Base-by-base conservation (phyloP, 108 stramenopile genomes). In the Cyclotella atomus region DNA sequence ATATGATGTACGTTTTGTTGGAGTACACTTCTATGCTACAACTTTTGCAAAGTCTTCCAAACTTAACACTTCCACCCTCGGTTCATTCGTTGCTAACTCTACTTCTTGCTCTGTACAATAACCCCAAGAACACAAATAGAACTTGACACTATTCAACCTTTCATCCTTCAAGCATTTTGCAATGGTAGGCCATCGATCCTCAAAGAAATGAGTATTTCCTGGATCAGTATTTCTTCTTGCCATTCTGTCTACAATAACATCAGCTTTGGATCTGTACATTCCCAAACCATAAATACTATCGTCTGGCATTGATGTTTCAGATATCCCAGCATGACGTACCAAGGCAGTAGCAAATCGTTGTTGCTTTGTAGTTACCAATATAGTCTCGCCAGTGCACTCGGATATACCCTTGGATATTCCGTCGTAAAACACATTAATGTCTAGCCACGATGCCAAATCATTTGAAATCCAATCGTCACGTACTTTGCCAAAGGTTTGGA, bases 71-170 rank as follows among this genome's bases (percentile, higher is more conserved):
- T 73, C 33, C 20, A 79, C 77, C 46, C 77, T 57, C 6, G 77
- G 65, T 21, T 73, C 65, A 21, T 54, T 35, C 7, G 35, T 20
- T 33, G 77, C 77, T 59, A 79, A 34, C 14, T 47, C 33, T 17
- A 70, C 23, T 60, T 79, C 77, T 30, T 60, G 66, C 21, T 73
- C 43, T 23, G 77, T 79, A 19, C 64, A 65, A 68, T 79, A 79
- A 12, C 77, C 77, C 77, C 77, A 79, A 33, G 77, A 79, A 28
- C 77, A 79, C n/a, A 79, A 66, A 45, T 73, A 79, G 19, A 79
- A 63, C 27, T 45, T 45, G 27, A 79, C 77, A 21, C 43, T 30
- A 14, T 73, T n/a, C 66, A 79, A 68, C 30, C 77, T 47, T 14
- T 79, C 65, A 68, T 79, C 77, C 14, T 59, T 50, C 34, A 79